A percentile compares a stretch with the other conserved stretches of the same genome.
These are phyloP conservation scores for Zymoseptoria pseudotritici DNA, from an alignment of 2,329 filamentous ascomycete species.

Conservation along the genomic window DNA sequence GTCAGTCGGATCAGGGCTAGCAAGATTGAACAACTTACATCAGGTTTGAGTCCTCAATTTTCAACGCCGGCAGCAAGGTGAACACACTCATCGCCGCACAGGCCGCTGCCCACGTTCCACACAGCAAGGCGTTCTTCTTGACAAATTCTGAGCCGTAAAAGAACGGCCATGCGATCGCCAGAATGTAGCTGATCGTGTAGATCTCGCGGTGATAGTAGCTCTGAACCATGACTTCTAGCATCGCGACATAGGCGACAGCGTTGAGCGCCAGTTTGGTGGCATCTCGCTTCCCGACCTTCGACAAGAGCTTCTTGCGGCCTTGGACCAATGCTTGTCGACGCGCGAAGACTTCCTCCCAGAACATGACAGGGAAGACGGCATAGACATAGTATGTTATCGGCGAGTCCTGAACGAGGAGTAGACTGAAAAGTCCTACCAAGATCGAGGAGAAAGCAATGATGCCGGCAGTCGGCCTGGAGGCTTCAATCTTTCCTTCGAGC, in stretches of 20 bases:
- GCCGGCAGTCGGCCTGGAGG: slow-evolving; percentile 54
- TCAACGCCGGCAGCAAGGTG: slow-evolving; percentile 79
- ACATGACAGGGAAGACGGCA: slow-evolving; percentile 82
- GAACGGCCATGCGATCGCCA: slow-evolving; percentile 71
- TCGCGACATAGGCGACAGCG: slow-evolving; percentile 57
- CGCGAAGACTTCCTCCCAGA: slow-evolving; percentile 94
- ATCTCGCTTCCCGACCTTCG: slow-evolving; percentile 54
- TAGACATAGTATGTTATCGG: slow-evolving; percentile 84
- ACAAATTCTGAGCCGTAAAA: slow-evolving; percentile 69
- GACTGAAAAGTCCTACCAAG: slow-evolving; percentile 67
- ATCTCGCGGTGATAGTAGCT: slow-evolving; percentile 89
- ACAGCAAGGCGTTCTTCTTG: slow-evolving; percentile 55
- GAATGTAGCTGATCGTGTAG: slow-evolving; percentile 69
- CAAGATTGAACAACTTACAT: slow-evolving; percentile 52
- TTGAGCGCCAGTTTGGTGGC: slow-evolving; percentile 57
- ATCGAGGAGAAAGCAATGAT: slow-evolving; percentile 65
- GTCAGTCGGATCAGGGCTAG: neutral
- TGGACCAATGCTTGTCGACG: slow-evolving; percentile 61
- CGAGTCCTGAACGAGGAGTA: slow-evolving; percentile 72
- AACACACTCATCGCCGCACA: slow-evolving; percentile 84
- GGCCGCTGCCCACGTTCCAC: slow-evolving; percentile 64
- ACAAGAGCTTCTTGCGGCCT: slow-evolving; percentile 62
- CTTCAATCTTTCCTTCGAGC: slow-evolving; percentile 59
- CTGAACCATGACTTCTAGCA: slow-evolving; percentile 73
- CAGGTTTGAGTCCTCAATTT: slow-evolving; percentile 65